A percentile compares a stretch with the other conserved stretches of the same genome.
phyloP scores from a whole-genome alignment of 371 early-diverging fungal species.

The Blakeslea trispora region DNA sequence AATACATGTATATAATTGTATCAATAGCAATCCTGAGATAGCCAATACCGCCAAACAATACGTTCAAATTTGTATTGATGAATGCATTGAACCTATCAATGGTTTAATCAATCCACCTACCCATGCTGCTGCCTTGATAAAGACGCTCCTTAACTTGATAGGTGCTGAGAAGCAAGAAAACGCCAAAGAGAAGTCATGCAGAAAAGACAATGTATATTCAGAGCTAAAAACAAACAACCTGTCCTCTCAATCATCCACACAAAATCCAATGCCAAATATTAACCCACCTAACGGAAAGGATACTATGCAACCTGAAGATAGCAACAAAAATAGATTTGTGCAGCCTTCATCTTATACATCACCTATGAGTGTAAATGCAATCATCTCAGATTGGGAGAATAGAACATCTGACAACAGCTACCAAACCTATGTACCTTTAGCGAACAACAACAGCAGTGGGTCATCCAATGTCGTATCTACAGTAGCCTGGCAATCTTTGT shows the following conservation, averaged over 20 bases:
- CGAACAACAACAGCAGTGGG: not conserved
- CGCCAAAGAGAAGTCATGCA: not conserved
- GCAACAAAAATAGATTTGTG: too few relatives aligned
- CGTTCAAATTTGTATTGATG: slow-evolving; percentile 21
- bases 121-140: slow-evolving; percentile 14
- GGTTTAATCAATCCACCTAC: slow-evolving; percentile 14
- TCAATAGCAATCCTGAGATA: slow-evolving; percentile 19
- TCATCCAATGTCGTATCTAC: slow-evolving; percentile 10
- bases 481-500: slow-evolving; percentile 27
- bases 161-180: slow-evolving; percentile 19
- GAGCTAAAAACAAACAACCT: not conserved
- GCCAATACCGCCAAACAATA: slow-evolving; percentile 24
- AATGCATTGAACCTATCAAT: slow-evolving; percentile 27
- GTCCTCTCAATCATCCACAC: too few relatives aligned
- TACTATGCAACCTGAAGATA: not conserved
- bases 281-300: not conserved
- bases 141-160: slow-evolving; percentile 22
- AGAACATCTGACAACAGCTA: not conserved
- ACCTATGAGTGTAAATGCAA: slow-evolving; percentile 34
- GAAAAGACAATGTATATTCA: not conserved
- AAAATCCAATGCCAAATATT: not conserved
- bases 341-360: slow-evolving; percentile 8
- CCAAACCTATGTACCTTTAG: not conserved
- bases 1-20: slow-evolving; percentile 33
- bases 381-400: slow-evolving; percentile 25